These are phyloP conservation scores for Ligustrum vulgare DNA, from an alignment of 257 asterid genomes.

Conservation along the genomic window DNA sequence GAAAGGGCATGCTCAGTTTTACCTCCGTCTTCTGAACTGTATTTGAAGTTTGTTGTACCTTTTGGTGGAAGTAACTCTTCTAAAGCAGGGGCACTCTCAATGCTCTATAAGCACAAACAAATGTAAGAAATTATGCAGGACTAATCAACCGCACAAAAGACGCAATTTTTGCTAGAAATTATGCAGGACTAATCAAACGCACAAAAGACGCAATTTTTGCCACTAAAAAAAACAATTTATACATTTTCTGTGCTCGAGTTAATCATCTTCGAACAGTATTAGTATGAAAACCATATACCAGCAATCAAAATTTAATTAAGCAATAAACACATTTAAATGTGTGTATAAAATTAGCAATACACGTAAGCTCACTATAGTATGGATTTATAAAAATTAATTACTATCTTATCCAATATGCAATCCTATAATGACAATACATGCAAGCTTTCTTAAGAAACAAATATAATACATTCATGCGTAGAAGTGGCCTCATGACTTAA, in stretches of 20 bases:
- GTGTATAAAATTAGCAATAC: not conserved
- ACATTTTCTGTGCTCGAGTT: constrained; percentile 6
- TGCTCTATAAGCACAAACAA: constrained; percentile 53
- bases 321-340: not conserved
- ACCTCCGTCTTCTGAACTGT: constrained; percentile 68
- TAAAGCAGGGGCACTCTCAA: constrained; percentile 91
- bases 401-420: constrained; percentile 7
- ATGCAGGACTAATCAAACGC: not conserved
- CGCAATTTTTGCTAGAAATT: constrained; percentile 1
- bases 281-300: not conserved
- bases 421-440: constrained; percentile 3
- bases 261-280: not conserved
- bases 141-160: not conserved
- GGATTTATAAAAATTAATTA: not conserved
- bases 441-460: constrained; percentile 6
- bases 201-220: not conserved
- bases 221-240: constrained; percentile 11
- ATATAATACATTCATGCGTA: not conserved
- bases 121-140: constrained; percentile 12
- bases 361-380: not conserved
- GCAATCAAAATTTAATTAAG: not conserved
- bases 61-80: constrained; percentile 97
- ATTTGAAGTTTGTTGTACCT: constrained; percentile 68
- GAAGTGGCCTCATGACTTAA: not conserved
- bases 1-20: constrained; percentile 71